phyloP scores from a whole-genome alignment of 2,329 filamentous ascomycete genomes.

The Aspergillus amoenus region DNA sequence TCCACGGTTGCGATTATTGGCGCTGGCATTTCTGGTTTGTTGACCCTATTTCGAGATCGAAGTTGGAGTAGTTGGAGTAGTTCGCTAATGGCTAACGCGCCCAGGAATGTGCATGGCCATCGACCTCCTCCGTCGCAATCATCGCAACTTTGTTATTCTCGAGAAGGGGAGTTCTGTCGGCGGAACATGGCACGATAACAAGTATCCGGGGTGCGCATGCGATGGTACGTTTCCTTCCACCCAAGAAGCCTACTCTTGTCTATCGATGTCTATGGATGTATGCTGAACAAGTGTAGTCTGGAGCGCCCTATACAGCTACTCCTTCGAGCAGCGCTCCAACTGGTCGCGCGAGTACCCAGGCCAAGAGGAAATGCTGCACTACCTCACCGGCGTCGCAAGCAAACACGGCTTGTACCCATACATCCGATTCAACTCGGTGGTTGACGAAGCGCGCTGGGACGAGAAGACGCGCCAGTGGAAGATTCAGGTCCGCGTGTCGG shows the following conservation, averaged over 20 bases:
- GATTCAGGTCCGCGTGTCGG: conserved; percentile 48
- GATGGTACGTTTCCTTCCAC: conserved; percentile 37
- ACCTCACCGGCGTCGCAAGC: conserved; percentile 54
- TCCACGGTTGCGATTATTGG: conserved; percentile 59
- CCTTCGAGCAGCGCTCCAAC: conserved; percentile 59
- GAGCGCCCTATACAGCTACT: conserved; percentile 59
- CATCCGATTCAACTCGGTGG: conserved; percentile 57
- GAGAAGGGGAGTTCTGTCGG: conserved; percentile 56
- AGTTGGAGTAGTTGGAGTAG: no score
- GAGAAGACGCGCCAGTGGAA: conserved; percentile 53
- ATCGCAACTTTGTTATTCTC: conserved; percentile 55
- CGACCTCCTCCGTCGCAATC: conserved; percentile 53
- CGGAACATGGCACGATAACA: conserved; percentile 58
- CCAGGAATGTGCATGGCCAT: conserved; percentile 57
- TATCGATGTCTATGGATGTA: background rate
- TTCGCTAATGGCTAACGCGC: background rate
- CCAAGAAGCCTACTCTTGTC: no score
- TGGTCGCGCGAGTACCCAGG: conserved; percentile 60
- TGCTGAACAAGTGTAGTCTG: conserved; percentile 38
- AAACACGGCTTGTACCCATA: conserved; percentile 57
- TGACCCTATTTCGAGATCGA: no score
- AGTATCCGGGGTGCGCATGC: conserved; percentile 57
- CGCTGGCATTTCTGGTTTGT: conserved; percentile 52
- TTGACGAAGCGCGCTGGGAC: conserved; percentile 56
- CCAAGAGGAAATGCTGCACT: conserved; percentile 60